Percentiles rank a stretch among this genome's conserved stretches.
Conservation (phyloP, 192 early-diverging fungal genomes). For the Coemansia sp. region DNA sequence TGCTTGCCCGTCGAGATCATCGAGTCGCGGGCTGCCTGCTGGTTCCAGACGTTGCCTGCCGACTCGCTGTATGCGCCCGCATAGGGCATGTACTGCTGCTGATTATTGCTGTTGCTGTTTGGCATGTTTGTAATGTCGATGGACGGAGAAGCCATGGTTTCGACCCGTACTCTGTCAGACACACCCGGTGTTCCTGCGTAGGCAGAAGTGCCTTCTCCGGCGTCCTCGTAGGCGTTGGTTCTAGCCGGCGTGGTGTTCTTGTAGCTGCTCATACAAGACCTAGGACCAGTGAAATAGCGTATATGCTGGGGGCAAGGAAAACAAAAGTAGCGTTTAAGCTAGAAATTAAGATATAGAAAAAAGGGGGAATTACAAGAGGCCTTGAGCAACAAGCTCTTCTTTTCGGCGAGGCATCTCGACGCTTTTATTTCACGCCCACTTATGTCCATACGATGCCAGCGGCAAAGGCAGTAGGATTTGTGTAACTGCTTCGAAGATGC, state of each 20-base stretch:
- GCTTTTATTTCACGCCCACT: no score
- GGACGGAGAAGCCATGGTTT: slow-evolving; percentile 2
- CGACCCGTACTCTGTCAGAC: background rate
- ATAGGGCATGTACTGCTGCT: slow-evolving; percentile 21
- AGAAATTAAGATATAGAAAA: background rate
- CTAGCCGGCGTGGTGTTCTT: background rate
- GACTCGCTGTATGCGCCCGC: slow-evolving; percentile 42
- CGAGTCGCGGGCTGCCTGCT: background rate
- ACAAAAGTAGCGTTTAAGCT: background rate
- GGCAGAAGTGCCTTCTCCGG: background rate
- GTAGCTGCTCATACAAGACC: background rate
- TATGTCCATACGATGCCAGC: no score
- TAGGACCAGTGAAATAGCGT: background rate
- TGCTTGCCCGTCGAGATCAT: slow-evolving; percentile 1
- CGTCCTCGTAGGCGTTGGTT: background rate
- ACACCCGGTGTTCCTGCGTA: background rate
- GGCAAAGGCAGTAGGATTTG: no score
- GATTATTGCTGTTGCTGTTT: background rate
- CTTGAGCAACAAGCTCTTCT: no score
- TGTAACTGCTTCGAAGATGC: background rate
- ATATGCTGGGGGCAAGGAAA: no score
- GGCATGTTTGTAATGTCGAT: slow-evolving; percentile 39
- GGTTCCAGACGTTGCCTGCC: slow-evolving; percentile 5
- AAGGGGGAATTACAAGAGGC: no score
- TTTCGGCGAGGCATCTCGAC: no score